These are phyloP conservation scores for Wilcoxina mikolae DNA, from an alignment of 495 filamentous ascomycete genomes.

Conservation along the genomic window DNA sequence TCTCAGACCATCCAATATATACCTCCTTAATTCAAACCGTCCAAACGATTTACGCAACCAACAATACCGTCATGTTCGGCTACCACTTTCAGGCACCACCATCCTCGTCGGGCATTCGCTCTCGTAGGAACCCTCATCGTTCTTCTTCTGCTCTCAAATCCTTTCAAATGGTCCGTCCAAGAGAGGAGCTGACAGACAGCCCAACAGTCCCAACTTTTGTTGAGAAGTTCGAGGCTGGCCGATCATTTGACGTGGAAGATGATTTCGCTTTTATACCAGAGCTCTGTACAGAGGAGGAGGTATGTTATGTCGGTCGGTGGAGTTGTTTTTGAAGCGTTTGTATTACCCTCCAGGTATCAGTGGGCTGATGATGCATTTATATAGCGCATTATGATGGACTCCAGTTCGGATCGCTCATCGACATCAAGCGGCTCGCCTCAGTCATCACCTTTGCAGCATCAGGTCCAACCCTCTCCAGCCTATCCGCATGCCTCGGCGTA, in stretches of 20 bases:
- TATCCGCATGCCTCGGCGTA: slow-evolving; percentile 26
- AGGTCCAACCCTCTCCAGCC: slow-evolving; percentile 47
- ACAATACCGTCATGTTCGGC: slow-evolving; percentile 39
- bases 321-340: too few relatives aligned
- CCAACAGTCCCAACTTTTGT: slow-evolving; percentile 61
- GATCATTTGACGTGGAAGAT: slow-evolving; percentile 93
- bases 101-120: slow-evolving; percentile 43
- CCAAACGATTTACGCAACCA: too few relatives aligned
- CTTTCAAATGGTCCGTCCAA: slow-evolving; percentile 28
- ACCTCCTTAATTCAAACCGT: too few relatives aligned
- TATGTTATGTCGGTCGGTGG: slow-evolving; percentile 40
- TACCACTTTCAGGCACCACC: slow-evolving; percentile 52
- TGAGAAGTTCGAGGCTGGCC: slow-evolving; percentile 71
- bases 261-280: slow-evolving; percentile 93
- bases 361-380: slow-evolving; percentile 5
- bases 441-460: slow-evolving; percentile 70
- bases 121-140: slow-evolving; percentile 65
- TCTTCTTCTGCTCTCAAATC: slow-evolving; percentile 48
- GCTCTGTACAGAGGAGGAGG: slow-evolving; percentile 89
- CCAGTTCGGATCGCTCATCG: slow-evolving; percentile 85
- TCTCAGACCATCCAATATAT: neutral
- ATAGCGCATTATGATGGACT: slow-evolving; percentile 74
- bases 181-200: slow-evolving; percentile 71
- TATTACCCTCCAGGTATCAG: too few relatives aligned
- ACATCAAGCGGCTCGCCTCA: slow-evolving; percentile 88